phyloP scores from a whole-genome alignment of 176 grass and related monocot genomes.

The Eragrostis curvula region DNA sequence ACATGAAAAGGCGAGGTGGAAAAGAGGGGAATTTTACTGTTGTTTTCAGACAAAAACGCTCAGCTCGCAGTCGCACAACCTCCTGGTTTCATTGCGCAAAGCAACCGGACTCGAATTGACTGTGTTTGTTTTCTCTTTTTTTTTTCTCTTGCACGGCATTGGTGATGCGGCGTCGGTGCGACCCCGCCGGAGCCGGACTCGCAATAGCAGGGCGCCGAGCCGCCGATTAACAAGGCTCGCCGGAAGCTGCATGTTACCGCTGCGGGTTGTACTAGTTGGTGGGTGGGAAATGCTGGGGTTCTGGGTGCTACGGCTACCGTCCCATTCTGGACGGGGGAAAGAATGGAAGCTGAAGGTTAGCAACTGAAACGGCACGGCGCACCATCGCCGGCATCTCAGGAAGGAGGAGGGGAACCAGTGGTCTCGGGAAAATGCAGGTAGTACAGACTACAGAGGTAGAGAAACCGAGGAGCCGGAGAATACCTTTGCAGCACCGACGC shows the following conservation, averaged over 20 bases:
- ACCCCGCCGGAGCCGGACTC: background rate
- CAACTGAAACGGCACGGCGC: background rate
- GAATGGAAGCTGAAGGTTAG: background rate
- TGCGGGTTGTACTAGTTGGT: background rate
- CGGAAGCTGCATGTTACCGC: background rate
- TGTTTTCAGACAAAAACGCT: slow-evolving; percentile 18
- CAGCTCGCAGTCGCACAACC: background rate
- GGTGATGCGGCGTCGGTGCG: background rate
- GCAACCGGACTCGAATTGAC: background rate
- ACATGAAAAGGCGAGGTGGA: slow-evolving; percentile 33
- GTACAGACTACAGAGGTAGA: too few relatives aligned
- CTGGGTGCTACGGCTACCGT: background rate
- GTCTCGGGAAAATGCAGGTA: background rate
- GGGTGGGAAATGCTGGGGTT: background rate
- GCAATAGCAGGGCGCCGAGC: background rate
- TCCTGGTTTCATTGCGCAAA: background rate
- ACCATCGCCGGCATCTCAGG: background rate
- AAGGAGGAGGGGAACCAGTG: background rate
- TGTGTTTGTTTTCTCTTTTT: background rate
- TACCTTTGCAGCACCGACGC: slow-evolving; percentile 35
- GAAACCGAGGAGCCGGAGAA: too few relatives aligned
- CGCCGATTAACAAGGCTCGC: background rate
- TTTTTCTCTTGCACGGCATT: background rate
- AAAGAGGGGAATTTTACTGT: slow-evolving; percentile 17
- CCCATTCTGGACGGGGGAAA: too few relatives aligned